Percentiles rank a stretch among this genome's conserved stretches.
These are phyloP conservation scores for Blastobotrys attinorum DNA, from an alignment of 805 yeast genomes.

Conservation along the genomic window DNA sequence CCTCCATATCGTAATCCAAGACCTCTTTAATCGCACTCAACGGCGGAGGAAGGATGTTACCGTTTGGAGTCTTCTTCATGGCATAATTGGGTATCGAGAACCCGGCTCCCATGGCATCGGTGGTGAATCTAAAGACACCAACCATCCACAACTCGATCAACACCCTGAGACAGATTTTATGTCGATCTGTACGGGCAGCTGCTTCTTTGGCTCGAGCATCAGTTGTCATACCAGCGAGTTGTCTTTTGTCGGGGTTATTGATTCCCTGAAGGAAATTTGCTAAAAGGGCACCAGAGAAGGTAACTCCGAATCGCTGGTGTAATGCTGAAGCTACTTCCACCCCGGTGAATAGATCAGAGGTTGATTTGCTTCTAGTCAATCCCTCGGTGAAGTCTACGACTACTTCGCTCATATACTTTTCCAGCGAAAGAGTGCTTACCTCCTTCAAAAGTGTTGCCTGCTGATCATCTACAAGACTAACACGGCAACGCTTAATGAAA, in stretches of 20 bases:
- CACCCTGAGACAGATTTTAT: slow-evolving; percentile 42
- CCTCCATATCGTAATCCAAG: slow-evolving; percentile 32
- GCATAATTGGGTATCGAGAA: slow-evolving; percentile 38
- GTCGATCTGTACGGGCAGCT: slow-evolving; percentile 32
- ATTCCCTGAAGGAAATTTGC: slow-evolving; percentile 28
- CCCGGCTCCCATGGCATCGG: slow-evolving; percentile 32
- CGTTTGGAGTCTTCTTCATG: slow-evolving; percentile 15
- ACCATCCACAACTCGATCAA: slow-evolving; percentile 50
- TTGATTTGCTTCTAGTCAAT: slow-evolving; percentile 41
- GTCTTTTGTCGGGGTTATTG: slow-evolving; percentile 16
- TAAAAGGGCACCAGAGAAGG: slow-evolving; percentile 46
- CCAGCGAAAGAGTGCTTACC: slow-evolving; percentile 52
- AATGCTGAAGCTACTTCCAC: slow-evolving; percentile 61
- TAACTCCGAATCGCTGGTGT: slow-evolving; percentile 61
- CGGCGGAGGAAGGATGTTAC: slow-evolving; percentile 32
- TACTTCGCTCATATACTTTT: slow-evolving; percentile 68
- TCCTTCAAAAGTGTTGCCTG: slow-evolving; percentile 47
- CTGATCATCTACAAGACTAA: slow-evolving; percentile 48
- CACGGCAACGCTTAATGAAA: slow-evolving; percentile 61
- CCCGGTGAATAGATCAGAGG: slow-evolving; percentile 54
- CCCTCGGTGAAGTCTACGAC: slow-evolving; percentile 57
- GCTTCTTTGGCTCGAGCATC: slow-evolving; percentile 39
- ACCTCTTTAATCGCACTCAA: slow-evolving; percentile 39
- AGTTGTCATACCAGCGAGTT: slow-evolving; percentile 15
- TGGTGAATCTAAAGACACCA: slow-evolving; percentile 45